Evolutionary conservation across 2,329 filamentous ascomycete species (phyloP).

Genomic region (Pestalotiopsis sp.): DNA sequence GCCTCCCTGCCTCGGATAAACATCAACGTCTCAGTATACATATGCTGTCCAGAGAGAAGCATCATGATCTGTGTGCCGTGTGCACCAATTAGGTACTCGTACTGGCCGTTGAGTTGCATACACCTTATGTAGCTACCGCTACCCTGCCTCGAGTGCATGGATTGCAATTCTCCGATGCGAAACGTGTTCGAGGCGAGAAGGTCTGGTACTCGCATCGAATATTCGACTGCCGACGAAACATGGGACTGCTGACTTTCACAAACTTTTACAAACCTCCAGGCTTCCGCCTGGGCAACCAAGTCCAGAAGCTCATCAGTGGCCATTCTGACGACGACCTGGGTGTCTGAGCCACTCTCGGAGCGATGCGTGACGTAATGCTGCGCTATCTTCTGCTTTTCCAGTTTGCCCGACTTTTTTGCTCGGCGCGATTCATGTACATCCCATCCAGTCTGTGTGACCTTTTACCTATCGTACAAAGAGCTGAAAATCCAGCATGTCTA

Average conservation of each 20-base stretch:
- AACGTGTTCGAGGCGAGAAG: no score
- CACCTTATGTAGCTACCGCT: not conserved
- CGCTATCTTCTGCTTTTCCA: not conserved
- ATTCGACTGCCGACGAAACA: no score
- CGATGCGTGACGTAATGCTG: not conserved
- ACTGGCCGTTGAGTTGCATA: not conserved
- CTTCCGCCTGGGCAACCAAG: not conserved
- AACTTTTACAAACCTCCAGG: not conserved
- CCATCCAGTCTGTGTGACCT: not conserved
- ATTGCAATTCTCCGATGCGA: no score
- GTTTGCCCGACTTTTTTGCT: not conserved
- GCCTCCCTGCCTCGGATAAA: no score
- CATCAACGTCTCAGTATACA: no score
- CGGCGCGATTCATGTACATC: constrained; percentile 1
- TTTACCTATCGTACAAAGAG: no score
- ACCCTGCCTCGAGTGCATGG: no score
- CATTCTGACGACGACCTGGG: constrained; percentile 8
- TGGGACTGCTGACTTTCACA: no score
- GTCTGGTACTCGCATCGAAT: no score
- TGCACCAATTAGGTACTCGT: not conserved
- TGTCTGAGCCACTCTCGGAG: constrained; percentile 10
- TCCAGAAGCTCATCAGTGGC: constrained; percentile 5
- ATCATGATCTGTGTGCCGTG: not conserved
- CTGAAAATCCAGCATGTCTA: no score
- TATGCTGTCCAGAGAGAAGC: no score